phyloP scores from a whole-genome alignment of 768 basidiomycete genomes.

The Hydnomerulius pinastri region DNA sequence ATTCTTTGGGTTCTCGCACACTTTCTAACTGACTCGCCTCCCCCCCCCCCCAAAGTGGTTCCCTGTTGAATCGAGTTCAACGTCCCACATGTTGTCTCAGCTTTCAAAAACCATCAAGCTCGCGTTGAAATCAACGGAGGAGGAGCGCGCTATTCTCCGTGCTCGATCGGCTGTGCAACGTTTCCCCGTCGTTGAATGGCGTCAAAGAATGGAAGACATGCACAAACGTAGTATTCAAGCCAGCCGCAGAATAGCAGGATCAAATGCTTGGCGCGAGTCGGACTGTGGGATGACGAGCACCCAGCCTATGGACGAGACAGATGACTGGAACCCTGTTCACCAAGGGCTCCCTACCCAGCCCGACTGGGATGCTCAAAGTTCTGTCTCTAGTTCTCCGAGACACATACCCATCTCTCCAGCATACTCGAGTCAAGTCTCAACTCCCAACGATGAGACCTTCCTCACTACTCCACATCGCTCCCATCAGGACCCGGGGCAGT shows the following conservation, averaged over 20 bases:
- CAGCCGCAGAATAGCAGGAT: constrained; percentile 69
- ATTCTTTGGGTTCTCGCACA: background rate
- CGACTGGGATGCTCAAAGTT: constrained; percentile 73
- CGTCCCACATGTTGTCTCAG: constrained; percentile 93
- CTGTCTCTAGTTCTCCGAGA: constrained; percentile 38
- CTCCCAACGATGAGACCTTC: constrained; percentile 44
- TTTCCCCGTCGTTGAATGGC: constrained; percentile 98
- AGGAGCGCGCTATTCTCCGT: constrained; percentile 90
- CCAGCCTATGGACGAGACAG: constrained; percentile 61
- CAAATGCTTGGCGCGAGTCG: constrained; percentile 76
- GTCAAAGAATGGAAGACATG: constrained; percentile 94
- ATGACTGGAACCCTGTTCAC: constrained; percentile 78
- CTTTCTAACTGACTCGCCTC: constrained; percentile 2
- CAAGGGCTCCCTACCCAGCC: constrained; percentile 69
- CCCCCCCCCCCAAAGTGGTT: constrained; percentile 68
- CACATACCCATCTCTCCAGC: constrained; percentile 57
- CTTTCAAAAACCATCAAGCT: constrained; percentile 93
- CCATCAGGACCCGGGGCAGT: constrained; percentile 29
- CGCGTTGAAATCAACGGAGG: constrained; percentile 86
- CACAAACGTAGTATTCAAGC: constrained; percentile 79
- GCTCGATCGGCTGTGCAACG: constrained; percentile 93
- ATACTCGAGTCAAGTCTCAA: constrained; percentile 64
- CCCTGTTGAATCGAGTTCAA: constrained; percentile 92
- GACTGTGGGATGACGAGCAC: constrained; percentile 53
- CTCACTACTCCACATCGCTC: constrained; percentile 36